A percentile compares a stretch with the other conserved stretches of the same genome.
phyloP scores from a whole-genome alignment of 345 rosid genomes.

The Euphorbia tirucalli region DNA sequence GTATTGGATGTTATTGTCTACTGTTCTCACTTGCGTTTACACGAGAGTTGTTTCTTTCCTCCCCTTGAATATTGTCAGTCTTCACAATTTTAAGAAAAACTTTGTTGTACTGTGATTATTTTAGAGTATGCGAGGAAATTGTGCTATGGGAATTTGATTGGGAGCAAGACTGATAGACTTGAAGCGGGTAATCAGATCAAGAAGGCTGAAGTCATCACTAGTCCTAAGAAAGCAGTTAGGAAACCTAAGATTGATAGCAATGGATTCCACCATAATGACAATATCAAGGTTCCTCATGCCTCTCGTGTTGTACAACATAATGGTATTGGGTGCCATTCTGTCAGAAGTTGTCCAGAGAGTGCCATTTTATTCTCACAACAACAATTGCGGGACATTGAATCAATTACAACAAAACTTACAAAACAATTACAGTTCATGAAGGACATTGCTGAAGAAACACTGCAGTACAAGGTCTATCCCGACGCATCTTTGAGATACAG shows the following conservation, averaged over 20 bases:
- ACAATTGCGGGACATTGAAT: slow-evolving; percentile 65
- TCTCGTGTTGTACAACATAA: slow-evolving; percentile 24
- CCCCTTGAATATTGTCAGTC: not conserved
- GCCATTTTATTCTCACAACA: slow-evolving; percentile 72
- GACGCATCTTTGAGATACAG: slow-evolving; percentile 32
- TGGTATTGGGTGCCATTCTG: slow-evolving; percentile 38
- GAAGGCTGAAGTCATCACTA: slow-evolving; percentile 36
- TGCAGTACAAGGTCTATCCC: slow-evolving; percentile 34
- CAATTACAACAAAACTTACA: slow-evolving; percentile 56
- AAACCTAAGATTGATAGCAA: slow-evolving; percentile 35
- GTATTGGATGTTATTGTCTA: not conserved
- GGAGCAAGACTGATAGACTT: slow-evolving; percentile 38
- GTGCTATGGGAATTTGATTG: slow-evolving; percentile 40
- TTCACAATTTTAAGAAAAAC: no score
- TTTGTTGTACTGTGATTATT: not conserved
- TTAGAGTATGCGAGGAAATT: slow-evolving; percentile 60
- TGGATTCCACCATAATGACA: slow-evolving; percentile 32
- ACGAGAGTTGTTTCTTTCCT: not conserved
- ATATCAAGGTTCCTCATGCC: slow-evolving; percentile 38
- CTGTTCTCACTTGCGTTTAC: not conserved
- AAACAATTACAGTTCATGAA: slow-evolving; percentile 64
- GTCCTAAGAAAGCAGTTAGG: slow-evolving; percentile 24
- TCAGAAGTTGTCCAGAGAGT: slow-evolving; percentile 54
- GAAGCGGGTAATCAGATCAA: slow-evolving; percentile 42
- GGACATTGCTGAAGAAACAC: slow-evolving; percentile 49